phyloP scores from a whole-genome alignment of 2,329 filamentous ascomycete species.

The Sphaerulina populicola region DNA sequence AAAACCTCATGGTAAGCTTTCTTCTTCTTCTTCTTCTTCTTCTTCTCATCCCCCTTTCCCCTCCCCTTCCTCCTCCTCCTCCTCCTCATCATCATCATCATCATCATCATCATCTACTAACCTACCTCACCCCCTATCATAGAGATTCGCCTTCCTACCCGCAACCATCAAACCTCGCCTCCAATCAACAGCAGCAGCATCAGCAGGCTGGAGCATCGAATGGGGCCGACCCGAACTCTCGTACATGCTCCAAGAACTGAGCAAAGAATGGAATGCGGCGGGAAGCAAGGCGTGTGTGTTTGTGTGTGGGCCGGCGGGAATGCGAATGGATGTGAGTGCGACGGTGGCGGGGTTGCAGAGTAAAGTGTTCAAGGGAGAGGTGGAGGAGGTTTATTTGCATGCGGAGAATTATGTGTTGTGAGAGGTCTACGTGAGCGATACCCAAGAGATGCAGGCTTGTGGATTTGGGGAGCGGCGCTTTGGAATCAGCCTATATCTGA shows the following conservation, averaged over 20 bases:
- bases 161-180: conserved; percentile 39
- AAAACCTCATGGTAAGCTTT: conserved; percentile 50
- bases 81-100: conserved; percentile 46
- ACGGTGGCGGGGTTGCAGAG: conserved; percentile 75
- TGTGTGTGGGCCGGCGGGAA: conserved; percentile 79
- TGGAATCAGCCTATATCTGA: too few relatives aligned
- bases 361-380: conserved; percentile 61
- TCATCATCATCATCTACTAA: too few relatives aligned
- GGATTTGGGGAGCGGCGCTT: too few relatives aligned
- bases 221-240: conserved; percentile 84
- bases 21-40: too few relatives aligned
- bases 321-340: conserved; percentile 81
- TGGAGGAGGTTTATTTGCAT: conserved; percentile 89
- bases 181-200: background rate
- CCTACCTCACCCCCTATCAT: too few relatives aligned
- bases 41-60: too few relatives aligned
- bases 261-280: conserved; percentile 60
- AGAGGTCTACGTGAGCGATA: too few relatives aligned
- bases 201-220: conserved; percentile 78
- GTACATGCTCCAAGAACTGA: conserved; percentile 76
- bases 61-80: too few relatives aligned
- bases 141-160: conserved; percentile 72
- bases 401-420: conserved; percentile 90
- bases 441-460: too few relatives aligned
- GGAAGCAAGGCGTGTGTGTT: conserved; percentile 75